Base-by-base conservation (phyloP, 2,329 filamentous ascomycete genomes). In the Pseudonectria buxi region DNA sequence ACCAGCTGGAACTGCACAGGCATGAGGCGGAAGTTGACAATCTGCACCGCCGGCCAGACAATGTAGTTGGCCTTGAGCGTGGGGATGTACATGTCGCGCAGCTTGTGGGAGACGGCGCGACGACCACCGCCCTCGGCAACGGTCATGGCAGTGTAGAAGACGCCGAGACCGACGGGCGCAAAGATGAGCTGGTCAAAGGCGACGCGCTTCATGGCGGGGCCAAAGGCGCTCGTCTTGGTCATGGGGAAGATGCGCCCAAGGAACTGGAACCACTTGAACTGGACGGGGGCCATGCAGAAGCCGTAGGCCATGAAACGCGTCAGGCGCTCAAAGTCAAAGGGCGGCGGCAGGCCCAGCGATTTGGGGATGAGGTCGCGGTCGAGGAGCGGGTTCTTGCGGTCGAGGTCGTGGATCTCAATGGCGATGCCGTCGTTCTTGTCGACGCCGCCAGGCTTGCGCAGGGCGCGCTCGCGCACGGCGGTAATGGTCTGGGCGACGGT, bases 61-160 rank as follows among this genome's bases (percentile, higher is more conserved):
- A 94, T 70, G 54, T 83, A 98, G 65, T 98, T 98, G 50, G 90
- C 89, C 70, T 95, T 95, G 48, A 98, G 70, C 7, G 92, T 90
- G 11, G 90, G 88, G 39, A 95, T 62, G 59, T 95, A 98, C 64
- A 96, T 89, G 57, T 95, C 90, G 54, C 84, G 76, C 51, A 98
- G 81, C 70, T 98, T 98, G 57, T 81, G 75, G 43, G 72, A 66
- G 32, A 98, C 73, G 7, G 86, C 89, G 41, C 84, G 74, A 52
- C 76, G 78, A 24, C 88, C 87, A 39, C 92, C 92, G 16, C 92
- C 92, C 64, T 98, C 92, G 10, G 90, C 86, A 12, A 96, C 64
- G 0, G 92, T 96, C 90, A 98, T 96, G 63, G 83, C 90, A 1
- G 86, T 88, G 61, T 96, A 98, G 71, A 98, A 98, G 48, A 76